Evolutionary conservation across 169 alveolate genomes (phyloP).

Genomic region (Cryptosporidium baileyi): DNA sequence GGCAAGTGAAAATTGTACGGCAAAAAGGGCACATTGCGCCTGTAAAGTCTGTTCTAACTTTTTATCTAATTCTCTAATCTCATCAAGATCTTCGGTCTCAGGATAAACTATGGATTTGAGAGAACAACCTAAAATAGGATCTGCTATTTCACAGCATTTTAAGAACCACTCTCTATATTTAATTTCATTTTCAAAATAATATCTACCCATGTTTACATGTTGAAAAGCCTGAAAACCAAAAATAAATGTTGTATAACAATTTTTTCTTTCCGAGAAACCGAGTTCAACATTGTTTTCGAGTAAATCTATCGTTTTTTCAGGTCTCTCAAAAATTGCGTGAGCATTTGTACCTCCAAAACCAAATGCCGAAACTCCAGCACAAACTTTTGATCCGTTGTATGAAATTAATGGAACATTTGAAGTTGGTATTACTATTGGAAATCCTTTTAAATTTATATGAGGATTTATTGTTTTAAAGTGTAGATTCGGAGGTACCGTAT

Average conservation of each 20-base stretch:
- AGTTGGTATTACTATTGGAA: constrained; percentile 74
- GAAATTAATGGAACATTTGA: constrained; percentile 66
- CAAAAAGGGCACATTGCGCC: constrained; percentile 80
- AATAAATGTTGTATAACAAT: constrained; percentile 64
- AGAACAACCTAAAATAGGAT: constrained; percentile 72
- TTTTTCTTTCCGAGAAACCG: background rate
- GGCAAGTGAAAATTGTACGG: constrained; percentile 79
- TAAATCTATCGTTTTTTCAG: background rate
- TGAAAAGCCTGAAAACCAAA: constrained; percentile 76
- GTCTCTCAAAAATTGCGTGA: constrained; percentile 78
- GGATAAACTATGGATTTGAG: constrained; percentile 74
- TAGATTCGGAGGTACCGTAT: constrained; percentile 79
- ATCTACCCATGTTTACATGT: constrained; percentile 51
- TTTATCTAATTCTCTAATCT: constrained; percentile 43
- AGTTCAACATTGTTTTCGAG: background rate
- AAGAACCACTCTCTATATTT: constrained; percentile 75
- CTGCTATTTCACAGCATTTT: constrained; percentile 75
- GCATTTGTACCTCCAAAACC: constrained; percentile 83
- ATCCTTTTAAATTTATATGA: constrained; percentile 78
- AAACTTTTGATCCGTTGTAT: constrained; percentile 12
- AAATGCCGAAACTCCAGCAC: constrained; percentile 78
- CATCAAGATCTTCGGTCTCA: constrained; percentile 23
- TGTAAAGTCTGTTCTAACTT: constrained; percentile 68
- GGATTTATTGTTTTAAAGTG: constrained; percentile 80
- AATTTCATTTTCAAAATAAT: constrained; percentile 75